These are phyloP conservation scores for Leccinum pachyderme DNA, from an alignment of 1,284 basidiomycete species.

Conservation along the genomic window DNA sequence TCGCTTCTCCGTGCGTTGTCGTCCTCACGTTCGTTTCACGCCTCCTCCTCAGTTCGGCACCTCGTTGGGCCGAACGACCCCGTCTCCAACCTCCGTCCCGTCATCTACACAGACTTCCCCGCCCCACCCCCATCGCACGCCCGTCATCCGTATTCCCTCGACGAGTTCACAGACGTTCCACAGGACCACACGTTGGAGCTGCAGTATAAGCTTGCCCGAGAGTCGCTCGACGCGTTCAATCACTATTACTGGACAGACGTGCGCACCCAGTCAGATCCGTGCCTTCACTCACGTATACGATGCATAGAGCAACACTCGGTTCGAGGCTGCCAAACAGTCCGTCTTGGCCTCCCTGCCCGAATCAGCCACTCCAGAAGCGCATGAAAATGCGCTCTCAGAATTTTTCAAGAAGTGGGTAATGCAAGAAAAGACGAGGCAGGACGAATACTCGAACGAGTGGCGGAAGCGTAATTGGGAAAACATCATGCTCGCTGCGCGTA, in stretches of 20 bases:
- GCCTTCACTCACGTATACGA: conserved; percentile 1
- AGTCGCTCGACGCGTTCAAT: conserved; percentile 68
- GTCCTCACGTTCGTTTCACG: conserved; percentile 39
- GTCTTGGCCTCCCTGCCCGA: conserved; percentile 57
- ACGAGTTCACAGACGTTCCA: conserved; percentile 52
- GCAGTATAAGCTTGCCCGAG: conserved; percentile 65
- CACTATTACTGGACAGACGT: conserved; percentile 77
- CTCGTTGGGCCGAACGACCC: conserved; percentile 72
- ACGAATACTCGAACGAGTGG: conserved; percentile 63
- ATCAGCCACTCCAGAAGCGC: conserved; percentile 47
- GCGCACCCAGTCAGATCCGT: conserved; percentile 31
- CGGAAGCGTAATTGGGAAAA: conserved; percentile 53
- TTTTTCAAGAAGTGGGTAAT: conserved; percentile 72
- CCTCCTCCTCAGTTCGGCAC: conserved; percentile 39
- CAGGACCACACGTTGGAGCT: conserved; percentile 48
- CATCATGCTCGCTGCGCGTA: conserved; percentile 52
- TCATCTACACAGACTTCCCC: conserved; percentile 62
- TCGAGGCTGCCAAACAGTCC: conserved; percentile 60
- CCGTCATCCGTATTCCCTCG: conserved; percentile 69
- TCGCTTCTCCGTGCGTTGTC: background rate
- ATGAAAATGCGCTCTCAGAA: conserved; percentile 62
- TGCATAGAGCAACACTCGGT: conserved; percentile 67
- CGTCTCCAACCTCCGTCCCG: conserved; percentile 72
- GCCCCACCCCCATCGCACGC: conserved; percentile 29
- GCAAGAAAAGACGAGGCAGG: conserved; percentile 58